Evolutionary conservation across 2,329 filamentous ascomycete species (phyloP), one percentile per base, ranked within the genome.

Genomic region (Dactylella cylindrospora): DNA sequence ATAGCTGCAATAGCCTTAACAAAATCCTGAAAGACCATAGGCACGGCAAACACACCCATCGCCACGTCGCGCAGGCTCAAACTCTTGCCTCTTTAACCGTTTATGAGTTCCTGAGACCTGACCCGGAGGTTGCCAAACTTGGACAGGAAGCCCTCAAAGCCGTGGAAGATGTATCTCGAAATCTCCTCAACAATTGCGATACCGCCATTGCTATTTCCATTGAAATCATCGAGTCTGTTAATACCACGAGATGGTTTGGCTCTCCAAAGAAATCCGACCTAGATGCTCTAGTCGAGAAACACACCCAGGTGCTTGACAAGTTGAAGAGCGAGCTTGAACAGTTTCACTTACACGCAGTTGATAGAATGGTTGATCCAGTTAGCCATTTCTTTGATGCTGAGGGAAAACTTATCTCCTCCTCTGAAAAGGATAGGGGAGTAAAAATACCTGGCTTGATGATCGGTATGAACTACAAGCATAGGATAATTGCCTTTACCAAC

Each of bases 401-500:
- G n/a, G 76, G 75, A 17, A 55, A 64, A 22, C 28, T 64, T 17
- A 28, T 57, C 10, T 35, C 51, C 3, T n/a, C 20, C 1, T 67
- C 68, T 3, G 54, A 77, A 0, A 73, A 72, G 13, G 15, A 68
- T 1, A 53, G 69, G 0, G 67, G 68, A 2, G 61, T 67, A 7
- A 23, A 70, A 5, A 53, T 78, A 1, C 69, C 71, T 0, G 75
- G 73, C 0, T 70, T 79, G n/a, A 69, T 77, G 2, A 62, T 77
- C 2, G 72, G 73, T 10, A 77, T 79, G 74, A 74, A 78, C 3
- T 70, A 77, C 5, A 76, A 79, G 47, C 76, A 79, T 66, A 72
- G 74, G 10, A 70, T 78, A 4, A 43, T 72, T 4, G 64, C 55
- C 4, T 51, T 71, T 7, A 65, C 61, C 67, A 12, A 68, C 0